Base-by-base conservation (phyloP, 139 green algal species). In the Pleodorina starrii region DNA sequence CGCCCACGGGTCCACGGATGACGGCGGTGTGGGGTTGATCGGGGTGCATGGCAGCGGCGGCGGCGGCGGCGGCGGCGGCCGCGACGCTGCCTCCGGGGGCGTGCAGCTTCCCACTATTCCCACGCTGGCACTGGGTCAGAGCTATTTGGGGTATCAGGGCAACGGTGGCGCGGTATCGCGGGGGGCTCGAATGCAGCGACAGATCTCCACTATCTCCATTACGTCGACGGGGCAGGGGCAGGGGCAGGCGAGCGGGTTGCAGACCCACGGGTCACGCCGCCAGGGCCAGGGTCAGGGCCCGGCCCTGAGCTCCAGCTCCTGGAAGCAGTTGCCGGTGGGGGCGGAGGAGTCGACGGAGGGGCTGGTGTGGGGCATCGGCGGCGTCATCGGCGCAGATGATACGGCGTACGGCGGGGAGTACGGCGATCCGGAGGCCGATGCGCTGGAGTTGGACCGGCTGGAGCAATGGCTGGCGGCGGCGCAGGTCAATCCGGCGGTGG, bases 361-460 rank as follows among this genome's bases (percentile, higher is more conserved):
- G 27, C n/a, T 73, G 63, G 2, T 73, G 63, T 73, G 63, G 63
- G 63, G n/a, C 32, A 35, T 40, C 54, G 42, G 42, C 6, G 17
- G 42, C 72, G 72, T 5, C 27, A 57, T 12, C 72, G 40, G 72
- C 27, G 42, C 11, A 32, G 17, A 17, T 60, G 50, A 36, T 35
- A 42, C 71, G 66, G 66, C 66, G 63, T 57, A 17, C 72, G 72
- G 69, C 69, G 69, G 69, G 2, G 72, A 51, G 72, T 5, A 80
- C 72, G 40, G 38, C 48, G 76, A 68, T 43, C 17, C 48, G 48
- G 76, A 46, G 48, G 48, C 44, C 19, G 48, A 69, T 11, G 32
- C 32, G 32, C 48, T 10, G 76, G 76, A 84, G 76, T 48, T 84
- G 76, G 48, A n/a, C 5, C 25, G 17, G 29, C 48, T 84, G 76